Conservation (phyloP, 1,139 yeast genomes). For the Lodderomyces beijingensis region DNA sequence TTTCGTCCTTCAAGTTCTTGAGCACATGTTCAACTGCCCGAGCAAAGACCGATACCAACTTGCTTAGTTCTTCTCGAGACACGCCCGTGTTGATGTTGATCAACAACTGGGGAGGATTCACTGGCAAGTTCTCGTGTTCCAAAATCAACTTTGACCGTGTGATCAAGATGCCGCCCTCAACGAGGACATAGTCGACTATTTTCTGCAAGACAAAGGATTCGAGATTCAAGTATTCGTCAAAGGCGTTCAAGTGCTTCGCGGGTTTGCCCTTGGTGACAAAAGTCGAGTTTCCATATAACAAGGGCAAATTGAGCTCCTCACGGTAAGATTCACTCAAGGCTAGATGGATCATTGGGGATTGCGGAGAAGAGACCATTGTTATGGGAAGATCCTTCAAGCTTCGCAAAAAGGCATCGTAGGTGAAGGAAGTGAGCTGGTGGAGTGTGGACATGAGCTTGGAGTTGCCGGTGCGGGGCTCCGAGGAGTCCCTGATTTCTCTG, state of each 20-base stretch:
- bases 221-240: constrained; percentile 45
- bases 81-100: constrained; percentile 57
- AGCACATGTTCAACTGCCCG: constrained; percentile 18
- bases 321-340: constrained; percentile 44
- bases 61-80: constrained; percentile 46
- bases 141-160: constrained; percentile 67
- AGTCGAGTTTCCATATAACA: constrained; percentile 41
- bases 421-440: constrained; percentile 20
- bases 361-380: constrained; percentile 51
- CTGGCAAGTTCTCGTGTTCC: constrained; percentile 73
- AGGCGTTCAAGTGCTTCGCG: constrained; percentile 28
- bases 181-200: constrained; percentile 52
- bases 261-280: constrained; percentile 39
- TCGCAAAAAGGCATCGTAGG: constrained; percentile 13
- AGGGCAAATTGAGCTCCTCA: constrained; percentile 40
- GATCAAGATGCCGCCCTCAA: constrained; percentile 53
- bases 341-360: constrained; percentile 68
- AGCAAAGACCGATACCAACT: constrained; percentile 16
- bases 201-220: constrained; percentile 63
- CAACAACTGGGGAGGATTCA: constrained; percentile 64
- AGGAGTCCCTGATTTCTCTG: constrained; percentile 25
- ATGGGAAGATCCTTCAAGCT: constrained; percentile 28
- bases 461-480: constrained; percentile 30
- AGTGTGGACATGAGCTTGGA: constrained; percentile 28
- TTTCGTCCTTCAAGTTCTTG: constrained; percentile 13